Evolutionary conservation across 495 filamentous ascomycete genomes (phyloP).

Genomic region (Penicillium silybi): DNA sequence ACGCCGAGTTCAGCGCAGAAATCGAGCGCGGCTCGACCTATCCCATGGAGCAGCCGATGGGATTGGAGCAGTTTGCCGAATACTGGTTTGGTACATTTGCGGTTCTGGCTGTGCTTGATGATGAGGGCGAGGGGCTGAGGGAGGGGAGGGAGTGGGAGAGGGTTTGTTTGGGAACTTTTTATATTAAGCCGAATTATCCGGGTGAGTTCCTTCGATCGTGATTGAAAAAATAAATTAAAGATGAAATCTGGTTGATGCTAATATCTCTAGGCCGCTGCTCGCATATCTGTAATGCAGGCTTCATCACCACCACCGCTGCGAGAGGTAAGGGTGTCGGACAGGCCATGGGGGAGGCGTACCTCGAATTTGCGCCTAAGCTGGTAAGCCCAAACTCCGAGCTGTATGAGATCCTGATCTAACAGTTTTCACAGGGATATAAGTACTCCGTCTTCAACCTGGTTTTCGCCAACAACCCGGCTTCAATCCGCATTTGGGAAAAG

Average conservation of each 20-base stretch:
- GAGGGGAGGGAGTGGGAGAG: conserved; percentile 71
- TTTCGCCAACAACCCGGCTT: conserved; percentile 94
- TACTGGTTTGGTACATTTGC: conserved; percentile 97
- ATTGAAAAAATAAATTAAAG: no score
- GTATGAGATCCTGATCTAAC: not conserved
- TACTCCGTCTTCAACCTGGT: conserved; percentile 99
- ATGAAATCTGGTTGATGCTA: conserved; percentile 4
- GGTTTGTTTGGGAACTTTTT: conserved; percentile 89
- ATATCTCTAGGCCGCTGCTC: conserved; percentile 40
- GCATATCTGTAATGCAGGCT: conserved; percentile 93
- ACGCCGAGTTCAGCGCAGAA: conserved; percentile 79
- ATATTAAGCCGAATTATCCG: conserved; percentile 97
- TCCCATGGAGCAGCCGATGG: conserved; percentile 78
- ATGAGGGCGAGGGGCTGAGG: conserved; percentile 28
- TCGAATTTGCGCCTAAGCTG: conserved; percentile 89
- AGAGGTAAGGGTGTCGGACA: conserved; percentile 85
- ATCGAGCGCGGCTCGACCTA: conserved; percentile 91
- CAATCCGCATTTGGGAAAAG: conserved; percentile 91
- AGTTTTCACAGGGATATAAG: conserved; percentile 65
- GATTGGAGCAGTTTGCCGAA: conserved; percentile 64
- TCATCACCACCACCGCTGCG: conserved; percentile 78
- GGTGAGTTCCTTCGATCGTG: conserved; percentile 72
- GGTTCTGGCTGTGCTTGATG: conserved; percentile 79
- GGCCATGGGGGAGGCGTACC: conserved; percentile 85
- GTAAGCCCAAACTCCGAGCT: conserved; percentile 32